Evolutionary conservation across 2,329 filamentous ascomycete species (phyloP).

Genomic region (Aspergillus candidus): DNA sequence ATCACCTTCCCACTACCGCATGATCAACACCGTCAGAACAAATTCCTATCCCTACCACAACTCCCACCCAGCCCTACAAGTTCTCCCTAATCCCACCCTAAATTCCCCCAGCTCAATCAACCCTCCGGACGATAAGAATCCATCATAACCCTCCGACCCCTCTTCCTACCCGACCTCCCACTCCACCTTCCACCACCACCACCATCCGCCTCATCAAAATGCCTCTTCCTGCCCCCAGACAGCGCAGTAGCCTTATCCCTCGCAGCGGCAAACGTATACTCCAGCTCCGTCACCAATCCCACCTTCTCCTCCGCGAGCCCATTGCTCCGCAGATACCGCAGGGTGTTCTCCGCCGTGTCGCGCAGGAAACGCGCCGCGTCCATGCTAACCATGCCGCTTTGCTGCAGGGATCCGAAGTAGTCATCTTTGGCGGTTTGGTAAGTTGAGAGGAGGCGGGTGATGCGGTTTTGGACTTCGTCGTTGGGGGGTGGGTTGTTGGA

Average conservation of each 20-base stretch:
- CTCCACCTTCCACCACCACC: slow-evolving; percentile 8
- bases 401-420: slow-evolving; percentile 24
- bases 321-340: slow-evolving; percentile 28
- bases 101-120: too few species aligned
- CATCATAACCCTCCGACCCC: slow-evolving; percentile 6
- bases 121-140: slow-evolving; percentile 23
- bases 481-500: neutral
- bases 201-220: slow-evolving; percentile 26
- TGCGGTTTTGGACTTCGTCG: slow-evolving; percentile 3
- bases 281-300: slow-evolving; percentile 26
- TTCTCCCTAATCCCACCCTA: too few species aligned
- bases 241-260: slow-evolving; percentile 31
- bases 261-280: slow-evolving; percentile 28
- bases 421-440: slow-evolving; percentile 35
- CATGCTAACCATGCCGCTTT: slow-evolving; percentile 18
- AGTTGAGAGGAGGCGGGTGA: slow-evolving; percentile 21
- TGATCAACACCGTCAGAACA: too few species aligned
- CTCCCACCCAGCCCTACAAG: too few species aligned
- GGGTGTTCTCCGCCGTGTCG: slow-evolving; percentile 39
- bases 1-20: too few species aligned
- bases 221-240: slow-evolving; percentile 34
- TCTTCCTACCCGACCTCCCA: slow-evolving; percentile 7
- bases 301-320: slow-evolving; percentile 16
- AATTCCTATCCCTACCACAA: neutral
- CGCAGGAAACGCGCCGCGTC: slow-evolving; percentile 36